phyloP scores from a whole-genome alignment of 345 rosid genomes.

The Chamaenerion angustifolium region DNA sequence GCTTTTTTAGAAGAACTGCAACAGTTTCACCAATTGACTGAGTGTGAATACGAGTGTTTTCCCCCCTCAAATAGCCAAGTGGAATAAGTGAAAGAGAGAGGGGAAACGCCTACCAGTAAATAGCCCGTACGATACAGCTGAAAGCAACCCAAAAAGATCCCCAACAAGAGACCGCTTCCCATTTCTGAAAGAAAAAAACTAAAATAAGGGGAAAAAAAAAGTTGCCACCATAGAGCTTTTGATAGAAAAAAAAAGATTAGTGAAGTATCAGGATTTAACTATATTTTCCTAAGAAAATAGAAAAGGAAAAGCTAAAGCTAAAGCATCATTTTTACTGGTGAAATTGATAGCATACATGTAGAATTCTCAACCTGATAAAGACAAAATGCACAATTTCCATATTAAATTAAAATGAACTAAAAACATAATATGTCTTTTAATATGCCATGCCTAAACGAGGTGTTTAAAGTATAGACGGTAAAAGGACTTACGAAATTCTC shows the following conservation, averaged over 20 bases:
- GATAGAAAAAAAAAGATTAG: too few species aligned
- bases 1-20: constrained; percentile 94
- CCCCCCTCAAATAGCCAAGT: too few species aligned
- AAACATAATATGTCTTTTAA: too few species aligned
- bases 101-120: constrained; percentile 50
- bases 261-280: too few species aligned
- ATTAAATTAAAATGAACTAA: too few species aligned
- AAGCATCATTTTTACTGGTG: too few species aligned
- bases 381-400: too few species aligned
- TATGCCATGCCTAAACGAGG: too few species aligned
- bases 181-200: constrained; percentile 42
- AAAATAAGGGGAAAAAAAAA: not conserved
- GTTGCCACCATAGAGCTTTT: not conserved
- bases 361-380: too few species aligned
- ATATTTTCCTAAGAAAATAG: too few species aligned
- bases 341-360: too few species aligned
- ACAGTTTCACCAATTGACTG: constrained; percentile 7
- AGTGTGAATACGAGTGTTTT: constrained; percentile 1
- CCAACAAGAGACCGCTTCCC: constrained; percentile 79
- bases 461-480: not conserved
- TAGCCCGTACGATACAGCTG: constrained; percentile 85
- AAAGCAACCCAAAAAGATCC: constrained; percentile 93
- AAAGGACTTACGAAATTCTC: constrained; percentile 47
- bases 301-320: too few species aligned
- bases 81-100: not conserved